Evolutionary conservation across 176 grass and related monocot genomes (phyloP).

Genomic region (Cocos nucifera): DNA sequence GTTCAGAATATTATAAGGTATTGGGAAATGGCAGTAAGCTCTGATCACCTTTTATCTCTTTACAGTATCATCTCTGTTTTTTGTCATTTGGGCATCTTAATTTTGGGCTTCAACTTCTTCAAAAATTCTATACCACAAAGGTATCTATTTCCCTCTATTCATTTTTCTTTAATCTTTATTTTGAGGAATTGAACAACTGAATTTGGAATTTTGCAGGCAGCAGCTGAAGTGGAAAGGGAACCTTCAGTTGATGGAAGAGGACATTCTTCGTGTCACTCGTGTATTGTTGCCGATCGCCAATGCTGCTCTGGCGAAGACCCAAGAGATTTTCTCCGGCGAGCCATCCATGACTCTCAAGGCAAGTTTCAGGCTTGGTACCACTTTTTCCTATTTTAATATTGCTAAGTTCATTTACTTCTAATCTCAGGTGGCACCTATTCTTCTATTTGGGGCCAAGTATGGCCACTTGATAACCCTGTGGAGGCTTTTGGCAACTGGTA

Average conservation of each 20-base stretch:
- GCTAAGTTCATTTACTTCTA: constrained; percentile 9
- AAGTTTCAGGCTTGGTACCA: constrained; percentile 18
- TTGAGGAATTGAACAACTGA: constrained; percentile 13
- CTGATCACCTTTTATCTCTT: background rate
- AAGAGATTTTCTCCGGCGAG: constrained; percentile 83
- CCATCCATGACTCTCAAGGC: constrained; percentile 81
- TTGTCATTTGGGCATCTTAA: constrained; percentile 56
- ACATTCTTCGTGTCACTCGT: constrained; percentile 39
- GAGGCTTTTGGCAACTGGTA: constrained; percentile 65
- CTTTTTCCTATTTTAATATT: constrained; percentile 2
- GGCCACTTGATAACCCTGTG: constrained; percentile 43
- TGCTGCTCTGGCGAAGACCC: constrained; percentile 38
- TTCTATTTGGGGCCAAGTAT: constrained; percentile 65
- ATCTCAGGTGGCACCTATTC: constrained; percentile 51
- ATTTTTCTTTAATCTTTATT: background rate
- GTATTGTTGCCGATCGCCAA: constrained; percentile 57
- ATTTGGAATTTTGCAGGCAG: constrained; percentile 31
- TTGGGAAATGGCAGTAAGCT: background rate
- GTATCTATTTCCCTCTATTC: constrained; percentile 11
- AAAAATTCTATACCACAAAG: constrained; percentile 66
- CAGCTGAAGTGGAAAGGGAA: constrained; percentile 22
- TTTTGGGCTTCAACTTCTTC: constrained; percentile 62
- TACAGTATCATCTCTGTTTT: constrained; percentile 62
- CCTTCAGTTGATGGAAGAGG: constrained; percentile 65
- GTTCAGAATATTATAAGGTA: no score